phyloP scores from a whole-genome alignment of 2,329 filamentous ascomycete species.

The Onygenales sp. region DNA sequence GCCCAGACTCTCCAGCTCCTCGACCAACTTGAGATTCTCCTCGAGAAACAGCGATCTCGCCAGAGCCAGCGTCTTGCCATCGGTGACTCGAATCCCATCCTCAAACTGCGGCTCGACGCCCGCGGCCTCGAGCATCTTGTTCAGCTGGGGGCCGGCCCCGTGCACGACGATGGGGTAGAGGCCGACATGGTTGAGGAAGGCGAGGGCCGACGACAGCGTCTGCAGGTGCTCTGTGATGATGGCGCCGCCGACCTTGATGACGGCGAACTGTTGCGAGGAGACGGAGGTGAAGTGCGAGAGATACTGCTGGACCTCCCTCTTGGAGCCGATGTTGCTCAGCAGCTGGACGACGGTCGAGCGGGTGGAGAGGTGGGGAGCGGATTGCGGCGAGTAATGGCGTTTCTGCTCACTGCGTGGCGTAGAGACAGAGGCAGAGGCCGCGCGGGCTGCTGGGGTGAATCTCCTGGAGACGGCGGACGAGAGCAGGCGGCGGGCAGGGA shows the following conservation, averaged over 20 bases:
- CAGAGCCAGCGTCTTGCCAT: constrained; percentile 85
- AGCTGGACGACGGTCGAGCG: constrained; percentile 79
- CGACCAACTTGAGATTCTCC: constrained; percentile 87
- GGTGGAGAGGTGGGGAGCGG: constrained; percentile 50
- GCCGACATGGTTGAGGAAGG: constrained; percentile 89
- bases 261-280: constrained; percentile 91
- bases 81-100: constrained; percentile 90
- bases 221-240: constrained; percentile 92
- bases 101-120: constrained; percentile 93
- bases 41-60: constrained; percentile 88
- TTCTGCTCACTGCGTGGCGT: constrained; percentile 20
- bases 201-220: constrained; percentile 77
- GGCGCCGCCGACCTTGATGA: constrained; percentile 95
- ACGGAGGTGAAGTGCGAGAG: constrained; percentile 95
- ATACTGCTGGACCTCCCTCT: constrained; percentile 94
- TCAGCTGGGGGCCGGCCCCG: constrained; percentile 89
- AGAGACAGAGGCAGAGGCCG: constrained; percentile 15
- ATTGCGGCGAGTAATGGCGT: constrained; percentile 37
- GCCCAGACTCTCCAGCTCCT: constrained; percentile 81
- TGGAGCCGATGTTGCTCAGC: constrained; percentile 90
- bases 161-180: constrained; percentile 94
- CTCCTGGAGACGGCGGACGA: constrained; percentile 19
- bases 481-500: constrained; percentile 12
- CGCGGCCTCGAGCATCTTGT: constrained; percentile 78
- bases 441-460: neutral